Base-by-base conservation (phyloP, 1,139 yeast genomes). In the Geotrichum armillariae region DNA sequence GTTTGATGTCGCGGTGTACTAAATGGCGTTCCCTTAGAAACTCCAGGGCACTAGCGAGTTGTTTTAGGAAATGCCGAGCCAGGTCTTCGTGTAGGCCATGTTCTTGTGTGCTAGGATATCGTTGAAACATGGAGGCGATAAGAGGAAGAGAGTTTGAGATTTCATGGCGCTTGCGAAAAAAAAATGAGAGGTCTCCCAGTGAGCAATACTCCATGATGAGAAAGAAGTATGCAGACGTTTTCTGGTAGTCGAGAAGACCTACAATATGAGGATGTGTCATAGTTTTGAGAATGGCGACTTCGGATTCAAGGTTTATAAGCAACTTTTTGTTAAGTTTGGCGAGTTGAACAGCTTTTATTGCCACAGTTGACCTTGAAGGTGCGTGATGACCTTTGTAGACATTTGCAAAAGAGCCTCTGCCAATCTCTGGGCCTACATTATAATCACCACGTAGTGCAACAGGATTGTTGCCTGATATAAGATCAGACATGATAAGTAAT, bases 171-270 rank as follows among this genome's bases (percentile, higher is more conserved):
- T 81, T 83, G 61, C 88, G 79, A 49, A 93, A 90, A 60, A 93
- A 85, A 63, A 83, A 88, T 0, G 95, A 86, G 55, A 93, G 75
- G 69, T 93, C 99, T 8, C 99, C 99, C 68, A 93, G 74, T 0
- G 97, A 83, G 66, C 99, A 93, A 69, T 89, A 93, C 66, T 93
- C 98, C 98, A 93, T 93, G n/a, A 91, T 82, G 57, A 93, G 73
- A 67, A 89, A 94, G 70, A 90, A 88, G 67, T 91, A 89, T 9
- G 85, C 73, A 9, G 80, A 67, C 0, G 96, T 85, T 62, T 88
- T 85, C 55, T 83, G 82, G 65, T 88, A 89, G 62, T 91, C 98
- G 50, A 87, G 69, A 46, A 93, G 73, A 12, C 85, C 84, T 3
- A 93, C 99, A 47, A 93, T 87, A 66, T 93, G 98, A 2, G 97